Base-by-base conservation (phyloP, 169 alveolate species). In the Eimeria falciformis region DNA sequence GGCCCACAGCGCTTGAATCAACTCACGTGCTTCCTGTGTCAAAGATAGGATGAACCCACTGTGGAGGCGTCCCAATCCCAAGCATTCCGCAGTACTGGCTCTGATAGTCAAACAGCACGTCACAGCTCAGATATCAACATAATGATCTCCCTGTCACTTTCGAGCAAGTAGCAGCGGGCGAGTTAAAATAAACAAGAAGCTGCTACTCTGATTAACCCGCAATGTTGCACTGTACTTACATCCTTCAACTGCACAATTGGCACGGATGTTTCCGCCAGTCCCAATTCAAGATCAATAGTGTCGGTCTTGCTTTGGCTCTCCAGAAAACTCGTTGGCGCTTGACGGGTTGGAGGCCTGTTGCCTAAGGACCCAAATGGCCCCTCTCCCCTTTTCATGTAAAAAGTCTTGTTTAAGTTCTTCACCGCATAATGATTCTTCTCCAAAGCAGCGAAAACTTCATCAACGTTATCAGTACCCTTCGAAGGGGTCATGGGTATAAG, bases 21-120 rank as follows among this genome's bases (percentile, higher is more conserved):
- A 68, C 95, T 81, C 81, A 94, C 96, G 97, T 95, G 96, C 98
- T 96, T 7, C 98, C 98, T 21, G 98, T 96, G 84, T 96, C 98
- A 62, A 96, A 92, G 71, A 96, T 93, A 11, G 98, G 98, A 40
- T 90, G 53, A 75, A 96, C 92, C 71, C 89, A 84, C 94, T 96
- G 98, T 1, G 94, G 95, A 0, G 98, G 98, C 50, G 93, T 95
- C 27, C 98, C 98, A 66, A 96, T 91, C 77, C 84, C 89, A 9
- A 96, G 85, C 33, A 58, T 82, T 25, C 96, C 95, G 66, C 94
- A 97, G 82, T 93, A 96, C 79, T 95, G 96, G 21, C 93, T 88
- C 93, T 88, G 93, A n/a, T 46, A 37, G 2, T 6, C n/a, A 12
- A 58, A 37, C 40, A 78, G 46, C 84, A 33, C 2, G 0, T 12